Evolutionary conservation across 495 filamentous ascomycete genomes (phyloP).

Genomic region (Trichodelitschia bisporula): DNA sequence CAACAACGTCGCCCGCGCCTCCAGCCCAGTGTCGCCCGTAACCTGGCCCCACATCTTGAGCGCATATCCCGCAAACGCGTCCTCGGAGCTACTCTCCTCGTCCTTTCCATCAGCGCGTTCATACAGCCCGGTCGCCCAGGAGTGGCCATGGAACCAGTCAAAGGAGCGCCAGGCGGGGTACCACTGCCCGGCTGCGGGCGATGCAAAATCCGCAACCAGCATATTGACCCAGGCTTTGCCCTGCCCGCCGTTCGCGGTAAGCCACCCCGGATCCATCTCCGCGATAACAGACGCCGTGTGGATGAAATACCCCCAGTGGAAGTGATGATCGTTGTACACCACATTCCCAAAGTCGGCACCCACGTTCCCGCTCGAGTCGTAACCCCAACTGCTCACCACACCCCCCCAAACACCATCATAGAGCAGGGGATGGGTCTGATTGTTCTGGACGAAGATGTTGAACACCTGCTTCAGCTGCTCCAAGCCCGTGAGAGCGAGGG

Average conservation of each 20-base stretch:
- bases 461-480: constrained; percentile 1
- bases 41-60: constrained; percentile 85
- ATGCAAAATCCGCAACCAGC: constrained; percentile 31
- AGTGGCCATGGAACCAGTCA: constrained; percentile 91
- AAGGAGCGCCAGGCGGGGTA: constrained; percentile 64
- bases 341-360: constrained; percentile 22
- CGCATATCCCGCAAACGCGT: constrained; percentile 57
- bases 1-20: constrained; percentile 69
- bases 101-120: constrained; percentile 81
- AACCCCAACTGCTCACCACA: constrained; percentile 57
- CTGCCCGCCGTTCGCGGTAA: constrained; percentile 20
- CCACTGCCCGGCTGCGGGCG: constrained; percentile 41
- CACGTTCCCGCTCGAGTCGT: constrained; percentile 42
- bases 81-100: constrained; percentile 77
- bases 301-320: constrained; percentile 81
- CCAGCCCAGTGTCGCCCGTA: constrained; percentile 52
- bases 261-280: constrained; percentile 54
- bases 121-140: constrained; percentile 89
- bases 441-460: not conserved
- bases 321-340: constrained; percentile 92
- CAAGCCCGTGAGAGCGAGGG: not conserved
- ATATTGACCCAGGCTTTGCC: constrained; percentile 67
- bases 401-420: constrained; percentile 43
- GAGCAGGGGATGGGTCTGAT: not conserved
- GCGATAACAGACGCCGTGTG: constrained; percentile 70